Evolutionary conservation across 306 rosid genomes (phyloP), one percentile per base, ranked within the genome.

Genomic region (Trifolium fragiferum): DNA sequence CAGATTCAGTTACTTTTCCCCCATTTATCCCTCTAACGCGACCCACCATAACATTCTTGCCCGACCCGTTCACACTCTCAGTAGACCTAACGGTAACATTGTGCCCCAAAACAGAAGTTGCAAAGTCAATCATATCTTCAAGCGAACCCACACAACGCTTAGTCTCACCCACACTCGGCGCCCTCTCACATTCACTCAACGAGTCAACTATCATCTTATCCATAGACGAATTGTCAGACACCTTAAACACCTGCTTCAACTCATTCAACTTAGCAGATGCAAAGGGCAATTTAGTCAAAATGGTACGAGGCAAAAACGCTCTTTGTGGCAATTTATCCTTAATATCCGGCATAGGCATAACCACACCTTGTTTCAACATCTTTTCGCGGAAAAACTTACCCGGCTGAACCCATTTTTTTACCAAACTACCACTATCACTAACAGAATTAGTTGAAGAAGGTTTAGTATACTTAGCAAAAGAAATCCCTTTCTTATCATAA

Each of bases 41-140:
- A 66, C 98, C 96, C 35, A 93, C 41, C 87, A 84, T 33, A 0
- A 93, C 75, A 0, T 79, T 64, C 18, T 74, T 79, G 43, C 81
- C 88, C 1, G 86, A 80, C 13, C 98, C 96, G 0, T 73, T 80
- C 1, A 84, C 81, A 16, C 73, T 93, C 35, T 85, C 86, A 0
- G 97, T 93, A 12, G 81, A 79, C 30, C 90, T 85, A 53, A 84
- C 89, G 3, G 76, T 75, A 10, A 93, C 85, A 71, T 86, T 79
- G 2, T 65, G 90, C 0, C 93, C 97, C 19, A 93, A 70, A 6
- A 90, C 82, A 0, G 86, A 75, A 19, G 89, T 89, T 12, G 93
- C 85, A 14, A 93, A 93, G 63, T 93, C 98, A 30, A 93, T 82
- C 98, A 93, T 86, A 51, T 93, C 98, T 75, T 93, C 96, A 0